Evolutionary conservation across 306 rosid genomes (phyloP), one percentile per base, ranked within the genome.

Genomic region (Gillenia trifoliata): DNA sequence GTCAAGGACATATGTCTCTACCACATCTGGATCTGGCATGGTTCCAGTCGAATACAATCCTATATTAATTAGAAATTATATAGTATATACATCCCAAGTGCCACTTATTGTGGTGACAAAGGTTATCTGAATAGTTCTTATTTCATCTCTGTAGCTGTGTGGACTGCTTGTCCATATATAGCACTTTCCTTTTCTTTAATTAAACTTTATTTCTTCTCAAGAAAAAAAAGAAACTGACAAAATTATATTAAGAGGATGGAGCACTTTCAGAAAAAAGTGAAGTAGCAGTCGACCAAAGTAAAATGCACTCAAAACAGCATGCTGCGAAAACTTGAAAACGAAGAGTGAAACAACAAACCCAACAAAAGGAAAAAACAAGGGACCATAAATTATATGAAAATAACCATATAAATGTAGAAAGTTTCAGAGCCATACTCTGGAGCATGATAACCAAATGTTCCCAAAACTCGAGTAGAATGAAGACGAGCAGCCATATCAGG

Each of bases 401-500:
- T 29, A 47, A 34, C 22, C 36, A 56, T 15, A 72, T 23, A 56
- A 31, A 66, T 52, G 22, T 31, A 15, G 69, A 66, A 72, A 15
- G 66, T 72, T 57, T 13, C 15, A 79, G 65, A 59, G 74, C 22
- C 78, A 45, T 85, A 85, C 89, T 85, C 89, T 43, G 89, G 89
- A 45, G 89, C 89, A 71, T 85, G 89, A 80, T 82, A 85, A 25
- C 89, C 89, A 71, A 85, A 85, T 40, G 89, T 85, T 79, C 89
- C 89, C 74, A 85, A 77, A 72, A 85, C 89, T 68, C 89, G 84
- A 57, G 89, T 85, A 63, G 89, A 85, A 66, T 85, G 89, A 66
- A 85, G 89, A 16, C 89, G 89, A 49, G 89, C 89, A 31, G 89
- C 89, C 89, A 85, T 85, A 72, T 85, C 89, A 30, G 89, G 89